Evolutionary conservation across 331 rosid genomes (phyloP), one percentile per base, ranked within the genome.

Genomic region (Dryas integrifolia): DNA sequence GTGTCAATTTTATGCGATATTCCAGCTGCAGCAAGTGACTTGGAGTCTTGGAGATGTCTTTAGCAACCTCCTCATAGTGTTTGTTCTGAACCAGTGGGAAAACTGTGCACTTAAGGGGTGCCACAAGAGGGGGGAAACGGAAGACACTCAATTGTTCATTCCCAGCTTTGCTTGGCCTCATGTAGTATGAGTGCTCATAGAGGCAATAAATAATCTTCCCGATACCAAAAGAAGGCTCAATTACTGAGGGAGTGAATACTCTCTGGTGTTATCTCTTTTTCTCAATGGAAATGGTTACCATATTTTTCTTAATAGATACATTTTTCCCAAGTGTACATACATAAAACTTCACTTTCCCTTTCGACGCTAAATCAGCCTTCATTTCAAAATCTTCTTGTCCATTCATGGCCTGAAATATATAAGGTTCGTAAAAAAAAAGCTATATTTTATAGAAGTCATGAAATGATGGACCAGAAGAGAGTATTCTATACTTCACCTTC

Each of bases 101-200:
- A 76, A 95, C 99, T 11, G 99, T 90, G 79, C 98, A 95, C 83
- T 95, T 95, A 43, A 95, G 88, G 52, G 99, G 99, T 70, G 99
- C 99, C 51, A 95, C 97, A 5, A 88, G 83, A 3, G 99, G 75
- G 55, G 97, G 91, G 70, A 95, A 95, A 69, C 96, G 89, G 69
- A 95, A 91, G 44, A 92, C 98, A 40, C 87, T 85, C 49, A 88
- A 67, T 76, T 88, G 89, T 71, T 95, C 93, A 65, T 89, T 91
- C 50, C 93, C 93, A 11, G 86, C 90, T 88, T 92, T 95, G 56
- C 96, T 95, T 24, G 93, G 82, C 70, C 98, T 82, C 65, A 62
- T 81, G 83, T 92, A 95, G 88, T 85, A 92, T 55, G 96, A 79
- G 72, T 95, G 99, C 88, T 95, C 98, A 64, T 44, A 95, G 40